Evolutionary conservation across 257 asterid species (phyloP), one percentile per base, ranked within the genome.

Genomic region (Jasminum sambac): DNA sequence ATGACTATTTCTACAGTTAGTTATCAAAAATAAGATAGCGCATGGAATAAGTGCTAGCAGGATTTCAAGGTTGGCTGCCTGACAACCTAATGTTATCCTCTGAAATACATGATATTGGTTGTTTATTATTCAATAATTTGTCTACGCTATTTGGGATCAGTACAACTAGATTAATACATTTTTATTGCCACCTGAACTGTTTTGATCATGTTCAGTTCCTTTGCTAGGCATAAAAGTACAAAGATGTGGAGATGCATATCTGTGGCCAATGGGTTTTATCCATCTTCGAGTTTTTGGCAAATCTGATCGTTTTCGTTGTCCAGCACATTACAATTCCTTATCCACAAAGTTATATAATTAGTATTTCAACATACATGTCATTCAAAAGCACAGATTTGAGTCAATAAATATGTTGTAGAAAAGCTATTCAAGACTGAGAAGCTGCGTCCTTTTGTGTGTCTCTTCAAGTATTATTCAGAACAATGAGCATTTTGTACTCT

Each of bases 261-360:
- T 21, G 30, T 46, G 63, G 11, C 8, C 23, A 46, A 25, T 67
- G 55, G 58, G 46, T 67, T 67, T 46, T 42, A 48, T 67, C 25
- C 8, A 8, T 67, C 63, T 2, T 5, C n/a, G 16, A n/a, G 19
- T 48, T 46, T 67, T 39, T 42, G 13, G 62, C 44, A 16, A 10
- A 48, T 48, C 36, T 30, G 63, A 34, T 52, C 58, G 8, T 48
- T 48, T n/a, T 8, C n/a, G n/a, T n/a, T n/a, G n/a, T n/a, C n/a
- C 58, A 48, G 8, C n/a, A 48, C n/a, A 48, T n/a, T 48, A 23
- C 8, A 30, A 30, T n/a, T 48, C 24, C 58, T n/a, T 48, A 44
- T 44, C 58, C 58, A 48, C 58, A 16, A 23, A 48, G 17, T 48
- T 23, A 48, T 16, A 16, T 48, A 48, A 48, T 8, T n/a, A 48